These are phyloP conservation scores for Brassica juncea DNA, from an alignment of 345 rosid species.

Conservation along the genomic window DNA sequence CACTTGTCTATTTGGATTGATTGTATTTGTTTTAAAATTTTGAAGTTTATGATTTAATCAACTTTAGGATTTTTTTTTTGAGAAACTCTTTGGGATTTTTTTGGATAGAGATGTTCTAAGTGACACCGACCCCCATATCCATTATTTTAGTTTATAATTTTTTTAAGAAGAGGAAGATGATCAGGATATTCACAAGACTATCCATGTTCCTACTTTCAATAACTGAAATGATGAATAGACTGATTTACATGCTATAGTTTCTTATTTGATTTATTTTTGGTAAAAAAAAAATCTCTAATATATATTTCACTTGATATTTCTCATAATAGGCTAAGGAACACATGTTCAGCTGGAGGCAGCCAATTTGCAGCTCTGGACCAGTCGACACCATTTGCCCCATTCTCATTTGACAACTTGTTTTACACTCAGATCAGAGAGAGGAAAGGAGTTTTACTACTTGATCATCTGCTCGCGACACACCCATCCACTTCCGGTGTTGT, in stretches of 20 bases:
- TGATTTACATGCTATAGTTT: neutral
- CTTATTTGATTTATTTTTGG: neutral
- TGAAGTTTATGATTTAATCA: neutral
- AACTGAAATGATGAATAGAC: neutral
- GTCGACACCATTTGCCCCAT: constrained; percentile 44
- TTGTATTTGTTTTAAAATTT: neutral
- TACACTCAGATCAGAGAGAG: constrained; percentile 46
- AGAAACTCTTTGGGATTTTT: neutral
- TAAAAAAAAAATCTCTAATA: neutral
- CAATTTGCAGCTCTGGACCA: constrained; percentile 67
- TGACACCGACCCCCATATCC: neutral
- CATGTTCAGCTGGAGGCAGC: constrained; percentile 44
- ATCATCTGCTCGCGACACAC: constrained; percentile 54
- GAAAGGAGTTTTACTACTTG: constrained; percentile 64
- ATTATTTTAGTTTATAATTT: neutral
- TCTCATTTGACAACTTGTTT: constrained; percentile 54
- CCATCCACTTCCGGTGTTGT: constrained; percentile 47
- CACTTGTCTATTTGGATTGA: neutral
- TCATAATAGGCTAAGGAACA: constrained; percentile 36
- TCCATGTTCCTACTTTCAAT: neutral
- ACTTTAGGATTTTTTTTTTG: neutral
- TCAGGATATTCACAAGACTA: neutral
- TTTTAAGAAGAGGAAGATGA: neutral
- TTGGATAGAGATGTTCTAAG: neutral
- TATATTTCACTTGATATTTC: neutral